Evolutionary conservation across 352 stramenopile genomes (phyloP).

Genomic region (Phytophthora fragariaefolia): DNA sequence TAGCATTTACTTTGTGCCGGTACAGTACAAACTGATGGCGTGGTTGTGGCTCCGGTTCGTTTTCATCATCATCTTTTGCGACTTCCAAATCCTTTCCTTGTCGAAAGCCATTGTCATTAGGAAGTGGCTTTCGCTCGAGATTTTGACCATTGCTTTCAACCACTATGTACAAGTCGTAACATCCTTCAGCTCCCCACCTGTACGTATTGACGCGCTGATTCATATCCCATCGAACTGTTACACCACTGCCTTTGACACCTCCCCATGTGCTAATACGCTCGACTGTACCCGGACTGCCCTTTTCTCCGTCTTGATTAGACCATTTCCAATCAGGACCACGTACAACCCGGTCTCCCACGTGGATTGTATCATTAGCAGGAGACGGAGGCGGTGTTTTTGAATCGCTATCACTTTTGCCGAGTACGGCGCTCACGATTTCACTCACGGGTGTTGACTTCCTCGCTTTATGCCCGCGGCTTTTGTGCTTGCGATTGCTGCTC

Average conservation of each 20-base stretch:
- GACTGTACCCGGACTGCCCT: constrained; percentile 68
- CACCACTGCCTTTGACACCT: constrained; percentile 73
- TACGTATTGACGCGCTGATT: constrained; percentile 88
- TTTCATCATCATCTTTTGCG: constrained; percentile 7
- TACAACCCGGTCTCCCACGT: constrained; percentile 73
- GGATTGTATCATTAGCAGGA: constrained; percentile 34
- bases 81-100: constrained; percentile 11
- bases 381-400: constrained; percentile 15
- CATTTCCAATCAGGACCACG: constrained; percentile 85
- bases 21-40: constrained; percentile 72
- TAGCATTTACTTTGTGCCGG: constrained; percentile 54
- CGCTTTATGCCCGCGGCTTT: constrained; percentile 32
- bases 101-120: constrained; percentile 28
- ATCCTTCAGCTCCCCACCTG: constrained; percentile 76
- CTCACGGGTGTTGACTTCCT: constrained; percentile 40
- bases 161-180: constrained; percentile 82
- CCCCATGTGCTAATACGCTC: constrained; percentile 83
- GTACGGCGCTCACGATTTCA: constrained; percentile 35
- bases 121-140: constrained; percentile 60
- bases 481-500: constrained; percentile 38
- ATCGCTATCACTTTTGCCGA: constrained; percentile 26
- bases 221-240: constrained; percentile 86
- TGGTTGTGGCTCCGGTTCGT: constrained; percentile 32
- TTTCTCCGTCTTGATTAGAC: constrained; percentile 78
- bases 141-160: constrained; percentile 54